Conservation (phyloP, 257 asterid genomes). For the Fraxinus excelsior region DNA sequence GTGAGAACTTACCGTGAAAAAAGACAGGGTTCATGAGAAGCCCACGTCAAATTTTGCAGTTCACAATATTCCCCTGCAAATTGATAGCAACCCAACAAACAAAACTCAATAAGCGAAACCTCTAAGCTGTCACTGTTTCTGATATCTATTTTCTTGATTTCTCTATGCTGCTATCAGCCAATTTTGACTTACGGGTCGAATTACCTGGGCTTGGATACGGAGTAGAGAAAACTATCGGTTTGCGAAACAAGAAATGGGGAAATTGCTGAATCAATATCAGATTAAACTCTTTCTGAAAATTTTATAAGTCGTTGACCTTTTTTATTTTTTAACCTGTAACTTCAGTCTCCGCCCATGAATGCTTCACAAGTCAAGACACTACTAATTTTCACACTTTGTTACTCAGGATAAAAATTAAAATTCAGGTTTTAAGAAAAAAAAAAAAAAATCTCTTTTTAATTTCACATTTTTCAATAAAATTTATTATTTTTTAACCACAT, state of each 20-base stretch:
- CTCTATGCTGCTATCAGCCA: constrained; percentile 3
- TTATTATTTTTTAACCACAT: no score
- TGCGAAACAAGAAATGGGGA: not conserved
- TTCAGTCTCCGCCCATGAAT: not conserved
- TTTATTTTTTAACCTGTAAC: not conserved
- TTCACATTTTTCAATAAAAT: no score
- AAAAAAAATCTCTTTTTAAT: no score
- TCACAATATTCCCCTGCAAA: not conserved
- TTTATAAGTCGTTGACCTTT: not conserved
- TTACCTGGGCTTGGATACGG: not conserved
- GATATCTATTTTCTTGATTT: not conserved
- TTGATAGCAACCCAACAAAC: not conserved
- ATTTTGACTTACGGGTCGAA: not conserved
- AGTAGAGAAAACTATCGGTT: not conserved
- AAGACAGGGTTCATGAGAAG: not conserved
- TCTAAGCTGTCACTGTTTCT: not conserved
- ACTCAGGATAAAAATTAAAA: no score
- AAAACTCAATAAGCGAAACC: not conserved
- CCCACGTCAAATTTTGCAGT: not conserved
- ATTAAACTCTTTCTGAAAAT: not conserved
- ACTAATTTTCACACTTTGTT: not conserved
- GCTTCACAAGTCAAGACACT: no score
- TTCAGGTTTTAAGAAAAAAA: no score
- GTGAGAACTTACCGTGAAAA: not conserved
- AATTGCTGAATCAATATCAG: not conserved